These are phyloP conservation scores for Chlamydomonas urium DNA, from an alignment of 139 green algal genomes.

Conservation along the genomic window DNA sequence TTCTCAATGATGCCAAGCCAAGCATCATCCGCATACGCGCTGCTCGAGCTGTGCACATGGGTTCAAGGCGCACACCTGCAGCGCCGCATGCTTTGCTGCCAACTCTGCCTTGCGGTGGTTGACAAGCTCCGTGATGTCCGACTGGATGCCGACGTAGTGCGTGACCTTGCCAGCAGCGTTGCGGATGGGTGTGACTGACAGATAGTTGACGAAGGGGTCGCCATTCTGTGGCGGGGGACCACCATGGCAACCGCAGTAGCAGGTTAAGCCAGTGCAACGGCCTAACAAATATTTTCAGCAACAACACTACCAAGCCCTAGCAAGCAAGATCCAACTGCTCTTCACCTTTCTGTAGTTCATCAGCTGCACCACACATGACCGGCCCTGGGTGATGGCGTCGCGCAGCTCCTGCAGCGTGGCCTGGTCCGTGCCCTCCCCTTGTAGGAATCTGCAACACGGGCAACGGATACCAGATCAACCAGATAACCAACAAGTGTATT, in stretches of 20 bases:
- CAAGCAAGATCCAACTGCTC: too few relatives aligned
- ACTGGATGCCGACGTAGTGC: constrained; percentile 83
- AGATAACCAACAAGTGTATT: background rate
- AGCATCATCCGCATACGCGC: too few relatives aligned
- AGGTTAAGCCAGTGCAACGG: too few relatives aligned
- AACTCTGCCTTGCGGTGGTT: constrained; percentile 56
- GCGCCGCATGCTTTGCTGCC: constrained; percentile 36
- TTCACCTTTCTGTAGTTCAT: constrained; percentile 64
- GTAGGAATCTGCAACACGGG: constrained; percentile 6
- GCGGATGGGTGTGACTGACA: constrained; percentile 70
- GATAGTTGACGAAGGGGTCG: constrained; percentile 77
- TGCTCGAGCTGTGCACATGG: too few relatives aligned
- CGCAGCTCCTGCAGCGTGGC: constrained; percentile 54
- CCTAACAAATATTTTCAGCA: too few relatives aligned
- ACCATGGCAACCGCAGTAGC: background rate
- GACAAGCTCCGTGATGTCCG: constrained; percentile 79
- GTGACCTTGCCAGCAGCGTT: constrained; percentile 49
- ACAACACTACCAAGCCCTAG: too few relatives aligned
- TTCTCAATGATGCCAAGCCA: too few relatives aligned
- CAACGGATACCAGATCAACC: background rate
- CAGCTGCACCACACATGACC: constrained; percentile 46
- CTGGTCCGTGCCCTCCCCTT: constrained; percentile 1
- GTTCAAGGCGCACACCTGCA: constrained; percentile 17
- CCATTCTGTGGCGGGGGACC: constrained; percentile 56
- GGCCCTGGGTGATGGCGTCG: constrained; percentile 61